Evolutionary conservation across 306 rosid genomes (phyloP).

Genomic region (Herpetospermum pedunculosum): DNA sequence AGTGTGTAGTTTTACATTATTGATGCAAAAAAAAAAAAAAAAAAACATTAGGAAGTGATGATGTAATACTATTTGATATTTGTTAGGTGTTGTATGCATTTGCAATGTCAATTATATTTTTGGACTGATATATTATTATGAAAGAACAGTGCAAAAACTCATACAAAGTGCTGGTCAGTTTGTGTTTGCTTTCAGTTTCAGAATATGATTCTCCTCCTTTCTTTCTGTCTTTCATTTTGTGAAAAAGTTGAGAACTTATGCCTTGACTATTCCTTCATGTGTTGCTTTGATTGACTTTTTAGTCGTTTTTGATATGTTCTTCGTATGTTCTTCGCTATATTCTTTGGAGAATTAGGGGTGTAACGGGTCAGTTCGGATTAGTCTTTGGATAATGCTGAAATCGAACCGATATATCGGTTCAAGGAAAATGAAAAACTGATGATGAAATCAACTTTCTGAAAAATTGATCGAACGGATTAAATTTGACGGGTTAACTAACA

Average conservation of each 20-base stretch:
- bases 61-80: constrained; percentile 5
- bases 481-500: background rate
- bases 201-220: constrained; percentile 7
- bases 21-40: constrained; percentile 17
- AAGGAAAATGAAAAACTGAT: background rate
- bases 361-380: background rate
- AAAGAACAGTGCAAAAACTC: background rate
- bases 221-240: background rate
- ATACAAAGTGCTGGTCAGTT: background rate
- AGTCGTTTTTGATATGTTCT: background rate
- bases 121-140: background rate
- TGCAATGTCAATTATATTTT: constrained; percentile 10
- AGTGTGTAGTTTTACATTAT: constrained; percentile 45
- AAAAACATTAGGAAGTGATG: constrained; percentile 20
- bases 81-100: constrained; percentile 26
- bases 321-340: too few species aligned
- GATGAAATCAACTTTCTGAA: background rate
- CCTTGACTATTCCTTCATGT: background rate
- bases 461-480: background rate
- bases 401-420: background rate
- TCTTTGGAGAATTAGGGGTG: background rate
- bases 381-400: background rate
- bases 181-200: constrained; percentile 7
- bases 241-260: background rate
- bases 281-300: background rate